Conservation (phyloP, 2,329 filamentous ascomycete species). For the Elsinoe ampelina region DNA sequence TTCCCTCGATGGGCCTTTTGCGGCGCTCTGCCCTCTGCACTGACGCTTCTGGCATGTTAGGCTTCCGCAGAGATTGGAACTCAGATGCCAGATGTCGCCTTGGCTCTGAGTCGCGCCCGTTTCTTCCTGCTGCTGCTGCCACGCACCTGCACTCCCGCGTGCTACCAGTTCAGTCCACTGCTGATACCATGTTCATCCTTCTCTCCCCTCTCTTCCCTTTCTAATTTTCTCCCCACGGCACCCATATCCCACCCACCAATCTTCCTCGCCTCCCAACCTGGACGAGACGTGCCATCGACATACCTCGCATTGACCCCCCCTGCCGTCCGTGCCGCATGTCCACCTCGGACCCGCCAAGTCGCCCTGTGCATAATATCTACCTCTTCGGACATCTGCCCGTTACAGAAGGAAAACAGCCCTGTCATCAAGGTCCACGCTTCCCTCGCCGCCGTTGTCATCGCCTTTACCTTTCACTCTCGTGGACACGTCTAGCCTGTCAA, state of each 20-base stretch:
- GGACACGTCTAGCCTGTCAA: background rate
- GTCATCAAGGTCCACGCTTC: background rate
- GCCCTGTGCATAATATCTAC: slow-evolving; percentile 7
- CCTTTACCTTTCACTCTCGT: background rate
- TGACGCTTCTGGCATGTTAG: background rate
- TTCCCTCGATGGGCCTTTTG: background rate
- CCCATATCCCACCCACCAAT: background rate
- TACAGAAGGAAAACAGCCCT: background rate
- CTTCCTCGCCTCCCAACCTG: background rate
- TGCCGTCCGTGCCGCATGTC: slow-evolving; percentile 2
- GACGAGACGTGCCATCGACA: background rate
- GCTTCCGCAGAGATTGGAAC: background rate
- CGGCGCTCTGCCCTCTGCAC: slow-evolving; percentile 3
- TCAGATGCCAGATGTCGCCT: slow-evolving; percentile 11
- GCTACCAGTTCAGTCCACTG: slow-evolving; percentile 2
- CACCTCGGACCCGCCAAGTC: slow-evolving; percentile 9
- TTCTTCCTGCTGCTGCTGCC: slow-evolving; percentile 12
- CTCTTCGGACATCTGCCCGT: slow-evolving; percentile 3
- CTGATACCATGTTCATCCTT: slow-evolving; percentile 6
- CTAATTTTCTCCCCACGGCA: slow-evolving; percentile 10
- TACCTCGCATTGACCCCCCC: slow-evolving; percentile 1
- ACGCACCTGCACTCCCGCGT: slow-evolving; percentile 6
- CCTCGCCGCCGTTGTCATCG: background rate
- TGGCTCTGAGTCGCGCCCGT: slow-evolving; percentile 10
- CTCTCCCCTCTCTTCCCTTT: slow-evolving; percentile 7